phyloP scores from a whole-genome alignment of 2,329 filamentous ascomycete genomes.

The Penicillium sp. region DNA sequence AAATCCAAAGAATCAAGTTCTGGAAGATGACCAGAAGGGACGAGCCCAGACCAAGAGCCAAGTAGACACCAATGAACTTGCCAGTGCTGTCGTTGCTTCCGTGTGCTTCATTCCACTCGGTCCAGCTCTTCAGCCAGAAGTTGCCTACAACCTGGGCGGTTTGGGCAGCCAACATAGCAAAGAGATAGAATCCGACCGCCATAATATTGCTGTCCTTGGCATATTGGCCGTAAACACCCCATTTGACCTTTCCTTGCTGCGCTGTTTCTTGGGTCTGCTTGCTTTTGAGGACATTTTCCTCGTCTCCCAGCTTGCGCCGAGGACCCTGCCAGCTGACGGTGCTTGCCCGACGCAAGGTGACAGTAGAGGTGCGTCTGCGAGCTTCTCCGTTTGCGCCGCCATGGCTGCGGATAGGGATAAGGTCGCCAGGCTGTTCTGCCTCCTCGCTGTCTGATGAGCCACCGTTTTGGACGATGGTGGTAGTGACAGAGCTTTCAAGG shows the following conservation, averaged over 20 bases:
- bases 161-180: slow-evolving; percentile 77
- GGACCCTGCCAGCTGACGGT: slow-evolving; percentile 87
- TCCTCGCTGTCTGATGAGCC: slow-evolving; percentile 60
- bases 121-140: slow-evolving; percentile 93
- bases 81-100: slow-evolving; percentile 74
- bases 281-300: slow-evolving; percentile 72
- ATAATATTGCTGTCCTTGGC: slow-evolving; percentile 89
- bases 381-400: slow-evolving; percentile 60
- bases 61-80: slow-evolving; percentile 93
- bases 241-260: slow-evolving; percentile 97
- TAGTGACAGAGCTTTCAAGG: slow-evolving; percentile 67
- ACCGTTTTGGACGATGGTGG: slow-evolving; percentile 52
- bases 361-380: slow-evolving; percentile 67
- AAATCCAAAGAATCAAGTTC: slow-evolving; percentile 96
- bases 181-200: slow-evolving; percentile 78
- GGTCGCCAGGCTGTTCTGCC: slow-evolving; percentile 72
- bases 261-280: slow-evolving; percentile 84
- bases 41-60: slow-evolving; percentile 87
- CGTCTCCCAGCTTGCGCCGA: slow-evolving; percentile 79
- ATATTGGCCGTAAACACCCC: slow-evolving; percentile 92
- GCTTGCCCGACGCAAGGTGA: slow-evolving; percentile 84
- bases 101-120: slow-evolving; percentile 71
- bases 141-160: slow-evolving; percentile 79
- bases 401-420: slow-evolving; percentile 68
- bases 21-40: slow-evolving; percentile 84